Base-by-base conservation (phyloP, 2,329 filamentous ascomycete genomes). In the Calonectria ilicicola region DNA sequence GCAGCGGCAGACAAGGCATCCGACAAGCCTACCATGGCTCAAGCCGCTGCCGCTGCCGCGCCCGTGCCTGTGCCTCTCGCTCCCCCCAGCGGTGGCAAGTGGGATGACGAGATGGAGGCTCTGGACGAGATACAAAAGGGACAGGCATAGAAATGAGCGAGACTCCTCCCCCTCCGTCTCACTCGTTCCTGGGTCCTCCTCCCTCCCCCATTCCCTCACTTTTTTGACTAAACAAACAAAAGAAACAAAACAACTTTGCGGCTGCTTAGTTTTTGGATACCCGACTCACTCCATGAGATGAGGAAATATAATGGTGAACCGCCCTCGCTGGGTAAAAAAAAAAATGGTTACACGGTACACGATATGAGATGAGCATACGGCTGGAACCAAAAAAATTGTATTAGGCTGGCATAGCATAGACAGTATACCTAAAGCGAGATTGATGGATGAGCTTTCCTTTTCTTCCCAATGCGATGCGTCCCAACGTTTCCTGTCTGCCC, bases 31-130 rank as follows among this genome's bases (percentile, higher is more conserved):
- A 80, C 85, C 68, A 77, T 80, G 4, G 82, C 82, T 1, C 81
- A 84, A 1, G 76, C 78, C 2, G 77, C 78, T 27, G 77, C 77
- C 14, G 32, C 32, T 14, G 10, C 32, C 32, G 32, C 32, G 8
- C 77, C 78, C 12, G 74, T 80, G 0, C 78, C 78, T 40, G n/a
- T 15, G 15, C 78, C 79, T 0, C 60, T 82, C 53, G 78, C 81
- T 5, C 82, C 67, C 79, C 85, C 19, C 51, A 70, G 70, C 1
- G 80, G 86, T 10, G 86, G 83, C 14, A 84, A 87, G 67, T 91
- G 90, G 90, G 90, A 88, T 64, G 90, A 91, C 42, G 90, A 91
- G 81, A 89, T 91, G 85, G 88, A 88, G 62, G 87, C 84, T 6
- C 81, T 88, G 15, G 88, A 90, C 29, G 85, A 83, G 38, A 68